A percentile compares a stretch with the other conserved stretches of the same genome.
Conservation (phyloP, 495 filamentous ascomycete genomes). For the Aspergillus saccharolyticus region DNA sequence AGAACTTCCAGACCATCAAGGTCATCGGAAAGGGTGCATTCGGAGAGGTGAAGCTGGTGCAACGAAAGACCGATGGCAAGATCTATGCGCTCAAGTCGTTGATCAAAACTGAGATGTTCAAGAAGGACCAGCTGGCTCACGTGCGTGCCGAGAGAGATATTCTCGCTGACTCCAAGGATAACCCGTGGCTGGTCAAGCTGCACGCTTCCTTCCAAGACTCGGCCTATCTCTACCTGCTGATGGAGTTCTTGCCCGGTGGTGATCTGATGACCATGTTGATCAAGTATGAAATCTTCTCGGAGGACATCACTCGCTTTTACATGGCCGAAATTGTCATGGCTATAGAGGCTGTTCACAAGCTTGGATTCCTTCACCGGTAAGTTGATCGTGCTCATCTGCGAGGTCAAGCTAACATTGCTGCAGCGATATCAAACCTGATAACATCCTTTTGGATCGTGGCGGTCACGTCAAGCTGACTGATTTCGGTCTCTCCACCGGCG, state of each 20-base stretch:
- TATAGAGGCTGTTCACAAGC: constrained; percentile 95
- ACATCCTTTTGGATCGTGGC: constrained; percentile 90
- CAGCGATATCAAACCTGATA: constrained; percentile 99
- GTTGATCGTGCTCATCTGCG: constrained; percentile 12
- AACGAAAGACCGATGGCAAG: constrained; percentile 92
- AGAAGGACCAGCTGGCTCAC: constrained; percentile 98
- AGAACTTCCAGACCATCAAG: constrained; percentile 93
- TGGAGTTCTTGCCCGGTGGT: constrained; percentile 98
- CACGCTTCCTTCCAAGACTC: constrained; percentile 96
- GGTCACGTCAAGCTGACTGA: constrained; percentile 98
- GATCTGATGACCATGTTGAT: constrained; percentile 99
- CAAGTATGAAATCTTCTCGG: constrained; percentile 99
- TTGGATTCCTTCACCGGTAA: constrained; percentile 98
- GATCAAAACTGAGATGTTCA: constrained; percentile 99
- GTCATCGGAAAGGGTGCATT: constrained; percentile 99
- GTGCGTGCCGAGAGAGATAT: constrained; percentile 98
- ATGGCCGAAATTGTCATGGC: constrained; percentile 97
- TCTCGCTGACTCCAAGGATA: constrained; percentile 89
- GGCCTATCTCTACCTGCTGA: constrained; percentile 95
- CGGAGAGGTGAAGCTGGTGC: constrained; percentile 94
- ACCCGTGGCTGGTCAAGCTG: constrained; percentile 97
- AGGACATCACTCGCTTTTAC: constrained; percentile 98
- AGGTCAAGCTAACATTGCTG: neutral
- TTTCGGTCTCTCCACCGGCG: constrained; percentile 96
- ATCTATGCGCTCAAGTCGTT: constrained; percentile 98